These are phyloP conservation scores for Chalciporus chontae DNA, from an alignment of 768 basidiomycete species.

Conservation along the genomic window DNA sequence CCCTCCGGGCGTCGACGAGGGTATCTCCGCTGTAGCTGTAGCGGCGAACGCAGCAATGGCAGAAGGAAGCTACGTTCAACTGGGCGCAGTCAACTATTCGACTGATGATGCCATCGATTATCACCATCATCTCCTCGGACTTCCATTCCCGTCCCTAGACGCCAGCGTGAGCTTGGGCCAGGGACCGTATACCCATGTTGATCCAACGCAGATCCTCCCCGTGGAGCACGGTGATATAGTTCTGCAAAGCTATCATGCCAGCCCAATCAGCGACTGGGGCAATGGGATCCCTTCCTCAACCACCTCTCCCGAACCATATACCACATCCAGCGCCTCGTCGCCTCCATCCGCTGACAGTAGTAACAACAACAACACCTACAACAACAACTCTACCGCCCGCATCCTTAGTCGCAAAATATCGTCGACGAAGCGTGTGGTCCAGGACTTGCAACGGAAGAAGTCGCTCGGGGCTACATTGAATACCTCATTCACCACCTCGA, in stretches of 20 bases:
- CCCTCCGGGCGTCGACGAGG: conserved; percentile 37
- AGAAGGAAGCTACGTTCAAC: conserved; percentile 62
- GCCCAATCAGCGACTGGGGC: conserved; percentile 82
- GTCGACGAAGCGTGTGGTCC: conserved; percentile 57
- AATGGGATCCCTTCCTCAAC: conserved; percentile 67
- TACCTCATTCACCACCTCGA: conserved; percentile 29
- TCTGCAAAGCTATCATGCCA: conserved; percentile 59
- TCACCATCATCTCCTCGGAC: conserved; percentile 54
- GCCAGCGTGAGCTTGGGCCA: conserved; percentile 37
- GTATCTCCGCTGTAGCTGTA: conserved; percentile 61
- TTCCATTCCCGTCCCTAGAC: conserved; percentile 59
- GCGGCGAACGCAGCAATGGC: conserved; percentile 68
- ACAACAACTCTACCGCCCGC: conserved; percentile 28
- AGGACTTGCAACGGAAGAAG: conserved; percentile 56
- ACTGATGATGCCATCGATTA: conserved; percentile 65
- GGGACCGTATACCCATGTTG: conserved; percentile 73
- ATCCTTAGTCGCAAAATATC: conserved; percentile 55
- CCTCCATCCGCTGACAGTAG: conserved; percentile 63
- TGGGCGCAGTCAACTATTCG: conserved; percentile 49
- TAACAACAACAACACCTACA: conserved; percentile 13
- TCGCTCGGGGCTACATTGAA: conserved; percentile 27
- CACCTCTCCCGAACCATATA: conserved; percentile 74
- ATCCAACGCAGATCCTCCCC: conserved; percentile 85
- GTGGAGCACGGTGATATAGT: conserved; percentile 39
- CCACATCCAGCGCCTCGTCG: conserved; percentile 66